Base-by-base conservation (phyloP, 2,329 filamentous ascomycete species). In the Apiospora marii region DNA sequence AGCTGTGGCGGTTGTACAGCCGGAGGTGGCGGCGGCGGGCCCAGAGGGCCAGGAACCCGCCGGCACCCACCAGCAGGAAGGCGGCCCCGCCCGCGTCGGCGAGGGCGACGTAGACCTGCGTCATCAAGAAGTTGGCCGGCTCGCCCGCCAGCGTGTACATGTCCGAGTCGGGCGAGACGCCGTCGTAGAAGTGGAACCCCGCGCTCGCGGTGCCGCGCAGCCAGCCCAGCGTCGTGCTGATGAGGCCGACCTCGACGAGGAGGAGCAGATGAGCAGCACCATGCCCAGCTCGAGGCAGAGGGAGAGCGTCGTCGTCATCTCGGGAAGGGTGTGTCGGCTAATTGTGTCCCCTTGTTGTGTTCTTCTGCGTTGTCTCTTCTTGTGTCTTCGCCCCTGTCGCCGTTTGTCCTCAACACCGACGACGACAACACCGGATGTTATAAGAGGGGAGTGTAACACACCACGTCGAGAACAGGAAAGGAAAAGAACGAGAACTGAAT, bases 41-140 rank as follows among this genome's bases (percentile, higher is more conserved):
- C 49, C 70, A 73, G 24, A 85, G 76, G 1, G 78, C 77, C 13
- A 83, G 24, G 22, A 79, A 72, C 34, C 83, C 82, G 13, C 78
- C 79, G n/a, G 81, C 69, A 5, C 79, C 80, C 68, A 83, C 77
- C 1, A 83, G 71, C 1, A 84, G 75, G 43, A 84, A 76, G 0
- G 80, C 82, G 1, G 81, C 83, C 6, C 81, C 82, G 12, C 81
- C 81, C 1, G 85, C 85, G 41, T 80, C 82, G 16, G 69, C 69
- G 51, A 85, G 84, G 70, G 81, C 81, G 37, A 84, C 84, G 72
- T 86, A 80, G 19, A 84, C 84, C 64, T 84, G 82, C 73, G 84
- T 77, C 61, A 82, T 78, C 72, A 86, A 75, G 19, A 84, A 72
- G 53, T 79, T 49, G 4, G 72, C 70, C 1, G 83, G 83, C 2